Evolutionary conservation across 2,329 filamentous ascomycete species (phyloP).

Genomic region (Cordyceps javanica): DNA sequence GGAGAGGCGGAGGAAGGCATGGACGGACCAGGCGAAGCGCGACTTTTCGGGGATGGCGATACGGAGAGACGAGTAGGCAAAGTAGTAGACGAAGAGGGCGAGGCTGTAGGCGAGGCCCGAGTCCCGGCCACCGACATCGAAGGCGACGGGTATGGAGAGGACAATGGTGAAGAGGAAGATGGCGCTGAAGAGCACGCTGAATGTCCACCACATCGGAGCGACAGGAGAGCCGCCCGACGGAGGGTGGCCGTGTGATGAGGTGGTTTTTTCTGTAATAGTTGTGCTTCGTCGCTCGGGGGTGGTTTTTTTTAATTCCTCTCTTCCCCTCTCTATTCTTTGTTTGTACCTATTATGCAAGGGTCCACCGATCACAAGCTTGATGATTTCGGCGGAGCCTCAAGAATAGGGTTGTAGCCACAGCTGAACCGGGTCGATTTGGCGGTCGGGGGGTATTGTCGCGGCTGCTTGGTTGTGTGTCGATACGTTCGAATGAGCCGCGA

Average conservation of each 20-base stretch:
- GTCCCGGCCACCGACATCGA: conserved; percentile 93
- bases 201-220: conserved; percentile 70
- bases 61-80: conserved; percentile 75
- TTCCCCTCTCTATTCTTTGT: not conserved
- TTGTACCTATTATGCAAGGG: conserved; percentile 6
- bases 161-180: conserved; percentile 88
- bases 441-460: not conserved
- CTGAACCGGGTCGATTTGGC: not conserved
- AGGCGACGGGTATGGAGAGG: conserved; percentile 92
- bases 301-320: not conserved
- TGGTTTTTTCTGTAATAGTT: not conserved
- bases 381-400: conserved; percentile 1
- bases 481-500: no score
- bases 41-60: conserved; percentile 75
- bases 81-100: conserved; percentile 82
- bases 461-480: not conserved
- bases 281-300: not conserved
- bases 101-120: conserved; percentile 93
- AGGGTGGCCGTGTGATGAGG: not conserved
- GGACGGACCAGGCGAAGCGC: conserved; percentile 64
- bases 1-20: conserved; percentile 62
- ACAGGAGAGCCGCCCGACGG: conserved; percentile 16
- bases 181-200: conserved; percentile 71
- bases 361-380: conserved; percentile 12
- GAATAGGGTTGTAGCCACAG: not conserved